Evolutionary conservation across 805 yeast genomes (phyloP), one percentile per base, ranked within the genome.

Genomic region (Yamadazyma akitaensis): DNA sequence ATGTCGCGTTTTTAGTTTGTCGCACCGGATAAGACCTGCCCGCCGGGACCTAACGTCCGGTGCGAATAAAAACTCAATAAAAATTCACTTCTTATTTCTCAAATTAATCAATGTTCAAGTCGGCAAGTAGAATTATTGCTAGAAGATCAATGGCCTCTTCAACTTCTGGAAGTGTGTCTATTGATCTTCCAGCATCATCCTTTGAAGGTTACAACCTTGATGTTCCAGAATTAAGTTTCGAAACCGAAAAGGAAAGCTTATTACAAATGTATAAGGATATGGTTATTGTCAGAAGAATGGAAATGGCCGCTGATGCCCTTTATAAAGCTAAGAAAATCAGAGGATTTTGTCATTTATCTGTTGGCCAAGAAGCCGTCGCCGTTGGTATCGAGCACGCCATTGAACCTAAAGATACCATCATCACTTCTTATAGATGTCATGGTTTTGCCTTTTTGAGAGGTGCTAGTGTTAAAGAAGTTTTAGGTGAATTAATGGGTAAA

Each of bases 321-420:
- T 94, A 94, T 79, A 94, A 94, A 78, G 96, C 98, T 62, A 94
- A 94, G 79, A 90, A 92, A 76, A 91, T 94, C 64, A 83, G 98
- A 77, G 99, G 99, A 60, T 94, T 94, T 84, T 94, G 99, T 75
- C 99, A 94, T 73, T 81, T 94, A 76, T 88, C 97, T 12, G 90
- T 88, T 53, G 99, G 99, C 63, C 99, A 94, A 76, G 99, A 94
- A 76, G 99, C 99, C 54, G 82, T 94, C 72, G 97, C 99, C 53
- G 97, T 92, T 53, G 99, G 99, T 69, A 90, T 94, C 58, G 99
- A 94, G 77, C 81, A 85, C 62, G 98, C 99, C 59, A 85, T 90
- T 65, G 83, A 86, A 58, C 77, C 77, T 54, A 71, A 84, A 57
- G 99, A 94, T 72, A 80, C 95, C 53, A 82, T 94, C 56, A 94